Evolutionary conservation across 2,329 filamentous ascomycete species (phyloP), one percentile per base, ranked within the genome.

Genomic region (Neophaeococcomyces aloes): DNA sequence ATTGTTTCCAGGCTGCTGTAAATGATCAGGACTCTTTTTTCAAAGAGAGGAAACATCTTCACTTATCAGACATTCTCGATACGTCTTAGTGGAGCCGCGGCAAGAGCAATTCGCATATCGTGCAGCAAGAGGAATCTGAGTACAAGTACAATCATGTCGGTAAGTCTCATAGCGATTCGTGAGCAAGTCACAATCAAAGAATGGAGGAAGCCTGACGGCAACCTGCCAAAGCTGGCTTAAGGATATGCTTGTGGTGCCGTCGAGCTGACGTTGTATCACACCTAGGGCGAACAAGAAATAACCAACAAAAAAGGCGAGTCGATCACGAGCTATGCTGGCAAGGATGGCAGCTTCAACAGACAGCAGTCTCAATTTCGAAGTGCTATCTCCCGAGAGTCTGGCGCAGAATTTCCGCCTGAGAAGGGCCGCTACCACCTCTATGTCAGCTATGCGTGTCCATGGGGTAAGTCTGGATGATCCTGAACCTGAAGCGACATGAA

Each of bases 391-490:
- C 76, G 73, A 50, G 76, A 85, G 54, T 65, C 77, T 1, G 80
- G 76, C 32, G 81, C 85, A 4, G 67, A 80, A 61, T 95, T 87
- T 55, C 83, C 86, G 4, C 76, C 86, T 1, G 89, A 96, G 66
- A 86, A 85, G 66, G 86, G 76, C 42, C 76, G 91, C 44, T 98
- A 98, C 63, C 91, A 98, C 66, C 78, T 98, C 56, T 98, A 89
- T 61, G 82, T 94, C 53, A 89, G 83, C 57, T 94, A 94, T 65
- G 88, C 88, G 5, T 95, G 88, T 64, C 88, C 88, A 3, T 95
- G 88, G 88, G 81, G 71, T 74, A 57, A 46, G 65, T 57, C 29
- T 3, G 25, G 10, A 14, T 36, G 38, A 8, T 36, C 36, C 6
- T 8, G 33, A 29, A 2, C 30, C 17, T 7, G 21, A 10, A 14